These are phyloP conservation scores for Jimgerdemannia flammicorona DNA, from an alignment of 192 early-diverging fungal genomes.

Conservation along the genomic window DNA sequence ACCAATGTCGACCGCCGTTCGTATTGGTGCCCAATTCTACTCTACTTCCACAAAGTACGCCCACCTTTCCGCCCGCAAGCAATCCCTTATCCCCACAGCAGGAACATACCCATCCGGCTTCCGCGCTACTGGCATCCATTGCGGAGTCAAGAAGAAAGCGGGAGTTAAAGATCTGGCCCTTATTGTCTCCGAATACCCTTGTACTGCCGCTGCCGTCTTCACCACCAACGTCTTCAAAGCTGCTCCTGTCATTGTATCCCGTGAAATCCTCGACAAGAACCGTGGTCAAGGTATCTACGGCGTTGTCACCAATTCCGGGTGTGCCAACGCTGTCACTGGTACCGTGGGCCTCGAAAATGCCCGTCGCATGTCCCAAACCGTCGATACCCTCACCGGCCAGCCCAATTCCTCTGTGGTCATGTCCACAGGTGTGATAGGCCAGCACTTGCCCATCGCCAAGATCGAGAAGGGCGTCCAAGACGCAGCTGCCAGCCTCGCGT, in stretches of 20 bases:
- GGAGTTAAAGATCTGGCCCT: slow-evolving; percentile 76
- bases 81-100: slow-evolving; percentile 65
- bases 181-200: slow-evolving; percentile 66
- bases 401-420: slow-evolving; percentile 65
- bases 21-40: background rate
- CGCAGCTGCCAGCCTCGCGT: slow-evolving; percentile 32
- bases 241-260: slow-evolving; percentile 80
- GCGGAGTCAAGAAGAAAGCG: slow-evolving; percentile 80
- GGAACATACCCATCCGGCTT: slow-evolving; percentile 89
- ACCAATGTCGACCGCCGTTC: background rate
- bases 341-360: slow-evolving; percentile 79
- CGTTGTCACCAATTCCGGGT: slow-evolving; percentile 84
- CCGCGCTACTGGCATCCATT: slow-evolving; percentile 64
- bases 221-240: slow-evolving; percentile 92
- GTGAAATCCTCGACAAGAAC: slow-evolving; percentile 51
- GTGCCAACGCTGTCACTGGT: slow-evolving; percentile 97
- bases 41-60: slow-evolving; percentile 8
- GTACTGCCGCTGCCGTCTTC: slow-evolving; percentile 84
- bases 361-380: slow-evolving; percentile 54
- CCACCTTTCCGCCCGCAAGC: slow-evolving; percentile 28
- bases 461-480: slow-evolving; percentile 65
- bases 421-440: slow-evolving; percentile 98
- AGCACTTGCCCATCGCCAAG: slow-evolving; percentile 80
- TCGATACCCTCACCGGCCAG: slow-evolving; percentile 49
- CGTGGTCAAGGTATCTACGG: slow-evolving; percentile 37